These are phyloP conservation scores for Pterula multifida DNA, from an alignment of 1,284 basidiomycete genomes.

Conservation along the genomic window DNA sequence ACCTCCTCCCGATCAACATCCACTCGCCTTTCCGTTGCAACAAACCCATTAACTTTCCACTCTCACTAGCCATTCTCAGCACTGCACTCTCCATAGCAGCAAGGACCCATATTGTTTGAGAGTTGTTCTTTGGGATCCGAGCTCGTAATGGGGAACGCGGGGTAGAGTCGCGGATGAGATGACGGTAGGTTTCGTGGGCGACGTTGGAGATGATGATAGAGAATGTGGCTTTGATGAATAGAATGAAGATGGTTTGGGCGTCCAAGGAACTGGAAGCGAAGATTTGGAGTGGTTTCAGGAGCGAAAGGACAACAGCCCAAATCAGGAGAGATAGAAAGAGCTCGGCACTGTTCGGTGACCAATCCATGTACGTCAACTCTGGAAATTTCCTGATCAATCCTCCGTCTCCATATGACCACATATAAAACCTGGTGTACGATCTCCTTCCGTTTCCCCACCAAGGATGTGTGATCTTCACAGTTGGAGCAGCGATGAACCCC, in stretches of 20 bases:
- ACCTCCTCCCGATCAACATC: conserved; percentile 22
- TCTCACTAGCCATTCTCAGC: conserved; percentile 39
- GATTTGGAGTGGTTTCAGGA: background rate
- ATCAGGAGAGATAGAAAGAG: conserved; percentile 13
- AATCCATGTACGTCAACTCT: conserved; percentile 30
- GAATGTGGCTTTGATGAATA: conserved; percentile 6
- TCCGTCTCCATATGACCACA: conserved; percentile 49
- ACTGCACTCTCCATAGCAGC: conserved; percentile 37
- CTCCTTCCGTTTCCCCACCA: conserved; percentile 41
- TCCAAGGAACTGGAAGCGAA: background rate
- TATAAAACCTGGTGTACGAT: conserved; percentile 42
- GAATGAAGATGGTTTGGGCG: background rate
- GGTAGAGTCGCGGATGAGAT: conserved; percentile 27
- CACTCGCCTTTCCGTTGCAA: conserved; percentile 29
- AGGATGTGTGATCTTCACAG: conserved; percentile 37
- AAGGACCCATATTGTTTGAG: conserved; percentile 22
- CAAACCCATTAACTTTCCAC: conserved; percentile 33
- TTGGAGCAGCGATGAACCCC: conserved; percentile 36
- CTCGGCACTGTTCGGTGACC: conserved; percentile 39
- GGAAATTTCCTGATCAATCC: conserved; percentile 36
- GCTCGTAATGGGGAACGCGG: conserved; percentile 12
- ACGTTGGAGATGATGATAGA: conserved; percentile 30
- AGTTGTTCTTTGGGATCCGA: conserved; percentile 14
- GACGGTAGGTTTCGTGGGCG: conserved; percentile 34
- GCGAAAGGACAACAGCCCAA: background rate